These are phyloP conservation scores for Coprinellus micaceus DNA, from an alignment of 768 basidiomycete genomes.

Conservation along the genomic window DNA sequence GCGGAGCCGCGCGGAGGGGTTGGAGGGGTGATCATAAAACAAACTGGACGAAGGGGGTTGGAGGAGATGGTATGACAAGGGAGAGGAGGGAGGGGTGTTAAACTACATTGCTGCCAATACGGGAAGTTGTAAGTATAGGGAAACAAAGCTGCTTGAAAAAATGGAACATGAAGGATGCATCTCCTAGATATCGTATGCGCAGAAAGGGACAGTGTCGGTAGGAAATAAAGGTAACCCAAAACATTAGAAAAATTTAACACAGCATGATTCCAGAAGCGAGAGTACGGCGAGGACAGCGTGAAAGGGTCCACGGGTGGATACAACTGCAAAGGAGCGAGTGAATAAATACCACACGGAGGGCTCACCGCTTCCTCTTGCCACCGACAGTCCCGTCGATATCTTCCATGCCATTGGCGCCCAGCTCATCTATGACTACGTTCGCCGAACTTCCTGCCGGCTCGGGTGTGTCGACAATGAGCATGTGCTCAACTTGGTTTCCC, in stretches of 20 bases:
- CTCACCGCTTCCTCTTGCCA: conserved; percentile 33
- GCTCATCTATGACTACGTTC: conserved; percentile 7
- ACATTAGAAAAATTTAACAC: no score
- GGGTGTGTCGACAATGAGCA: conserved; percentile 3
- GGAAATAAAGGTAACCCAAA: no score
- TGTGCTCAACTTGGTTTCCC: conserved; percentile 13
- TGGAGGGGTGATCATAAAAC: no score
- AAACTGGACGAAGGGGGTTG: no score
- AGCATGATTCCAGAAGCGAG: no score
- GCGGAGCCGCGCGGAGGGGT: no score
- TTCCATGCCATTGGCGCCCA: conserved; percentile 11
- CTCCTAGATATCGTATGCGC: background rate
- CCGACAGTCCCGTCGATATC: conserved; percentile 32
- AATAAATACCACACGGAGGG: background rate
- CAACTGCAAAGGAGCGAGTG: background rate
- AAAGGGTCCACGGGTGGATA: background rate
- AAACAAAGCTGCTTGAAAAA: background rate
- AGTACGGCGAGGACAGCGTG: no score
- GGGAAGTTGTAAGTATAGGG: conserved; percentile 4
- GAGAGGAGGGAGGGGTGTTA: no score
- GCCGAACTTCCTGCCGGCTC: background rate
- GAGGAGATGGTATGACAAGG: no score
- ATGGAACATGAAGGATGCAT: background rate
- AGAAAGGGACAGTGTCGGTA: background rate
- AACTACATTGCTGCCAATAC: conserved; percentile 4